Percentiles rank a stretch among this genome's conserved stretches.
These are phyloP conservation scores for Populus tomentosa DNA, from an alignment of 441 rosid species.

Conservation along the genomic window DNA sequence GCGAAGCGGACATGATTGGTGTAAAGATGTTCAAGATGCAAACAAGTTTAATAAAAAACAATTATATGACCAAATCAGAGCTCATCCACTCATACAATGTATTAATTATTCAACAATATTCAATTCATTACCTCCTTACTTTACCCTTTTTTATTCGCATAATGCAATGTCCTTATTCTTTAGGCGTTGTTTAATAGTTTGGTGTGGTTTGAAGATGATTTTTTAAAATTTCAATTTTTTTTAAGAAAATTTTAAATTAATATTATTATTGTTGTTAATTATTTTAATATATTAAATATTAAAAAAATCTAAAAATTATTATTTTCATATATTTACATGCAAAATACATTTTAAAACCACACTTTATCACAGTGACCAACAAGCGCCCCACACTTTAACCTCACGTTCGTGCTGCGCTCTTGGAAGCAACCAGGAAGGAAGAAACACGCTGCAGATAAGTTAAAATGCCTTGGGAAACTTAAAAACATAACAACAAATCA, in stretches of 20 bases:
- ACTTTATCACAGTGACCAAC: too few species aligned
- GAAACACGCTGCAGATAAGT: background rate
- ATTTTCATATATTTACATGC: too few species aligned
- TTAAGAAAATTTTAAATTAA: too few species aligned
- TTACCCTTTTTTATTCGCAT: too few species aligned
- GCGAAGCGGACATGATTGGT: background rate
- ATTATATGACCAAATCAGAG: background rate
- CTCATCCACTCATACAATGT: background rate
- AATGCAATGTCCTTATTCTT: too few species aligned
- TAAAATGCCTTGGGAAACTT: background rate
- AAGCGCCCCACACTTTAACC: background rate
- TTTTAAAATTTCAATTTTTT: too few species aligned
- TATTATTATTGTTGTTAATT: too few species aligned
- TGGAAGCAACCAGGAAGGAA: constrained; percentile 22
- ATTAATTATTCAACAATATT: background rate
- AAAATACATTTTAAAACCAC: too few species aligned
- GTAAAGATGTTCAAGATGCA: background rate
- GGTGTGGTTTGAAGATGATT: too few species aligned
- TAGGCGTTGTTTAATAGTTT: too few species aligned
- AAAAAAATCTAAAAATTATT: too few species aligned
- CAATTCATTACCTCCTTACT: background rate
- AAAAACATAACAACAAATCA: background rate
- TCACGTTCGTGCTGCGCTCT: background rate
- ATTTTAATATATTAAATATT: too few species aligned
- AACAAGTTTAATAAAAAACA: background rate